Evolutionary conservation across 768 basidiomycete genomes (phyloP).

Genomic region (Tricholoma terreum): DNA sequence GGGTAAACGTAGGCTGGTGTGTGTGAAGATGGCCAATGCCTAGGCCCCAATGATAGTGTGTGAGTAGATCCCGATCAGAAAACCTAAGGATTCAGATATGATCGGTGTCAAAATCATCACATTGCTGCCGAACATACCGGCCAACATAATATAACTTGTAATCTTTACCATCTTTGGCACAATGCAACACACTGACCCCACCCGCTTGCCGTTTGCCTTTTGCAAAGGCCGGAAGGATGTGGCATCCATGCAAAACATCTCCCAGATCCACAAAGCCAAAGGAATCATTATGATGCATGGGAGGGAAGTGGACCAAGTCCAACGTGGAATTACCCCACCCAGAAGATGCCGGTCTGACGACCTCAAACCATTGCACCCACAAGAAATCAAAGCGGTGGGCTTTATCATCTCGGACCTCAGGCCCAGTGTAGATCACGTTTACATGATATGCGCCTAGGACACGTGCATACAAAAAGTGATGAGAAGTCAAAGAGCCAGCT

Average conservation of each 20-base stretch:
- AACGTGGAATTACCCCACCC: constrained; percentile 16
- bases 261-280: constrained; percentile 13
- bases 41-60: constrained; percentile 3
- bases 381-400: neutral
- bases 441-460: neutral
- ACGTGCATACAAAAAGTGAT: neutral
- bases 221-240: constrained; percentile 10
- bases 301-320: constrained; percentile 25
- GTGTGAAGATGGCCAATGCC: neutral
- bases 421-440: neutral
- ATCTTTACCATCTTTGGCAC: neutral
- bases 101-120: too few species aligned
- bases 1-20: too few species aligned
- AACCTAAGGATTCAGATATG: constrained; percentile 1
- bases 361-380: neutral
- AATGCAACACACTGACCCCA: neutral
- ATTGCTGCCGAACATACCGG: neutral
- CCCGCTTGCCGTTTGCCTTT: neutral
- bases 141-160: neutral
- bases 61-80: constrained; percentile 9
- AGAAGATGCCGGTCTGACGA: neutral
- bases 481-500: neutral
- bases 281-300: constrained; percentile 3
- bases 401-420: neutral
- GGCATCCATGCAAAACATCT: constrained; percentile 8